Conservation (phyloP, 1,139 yeast genomes). For the Magnusiomyces ingens region DNA sequence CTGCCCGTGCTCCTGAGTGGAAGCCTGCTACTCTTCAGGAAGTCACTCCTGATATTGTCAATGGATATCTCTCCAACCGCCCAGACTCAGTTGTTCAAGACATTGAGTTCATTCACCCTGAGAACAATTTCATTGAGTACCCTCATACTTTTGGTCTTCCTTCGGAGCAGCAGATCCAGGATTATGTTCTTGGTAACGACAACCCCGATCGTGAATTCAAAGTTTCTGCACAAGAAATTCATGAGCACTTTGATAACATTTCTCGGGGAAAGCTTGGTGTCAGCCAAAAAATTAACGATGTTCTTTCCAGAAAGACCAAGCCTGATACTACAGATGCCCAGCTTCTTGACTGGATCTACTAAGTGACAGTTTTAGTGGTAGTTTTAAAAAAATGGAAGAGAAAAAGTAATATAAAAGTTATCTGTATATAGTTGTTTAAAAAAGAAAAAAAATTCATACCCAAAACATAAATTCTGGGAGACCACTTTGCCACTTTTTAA, state of each 20-base stretch:
- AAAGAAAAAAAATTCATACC: neutral
- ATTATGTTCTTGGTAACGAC: conserved; percentile 59
- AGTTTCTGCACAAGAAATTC: conserved; percentile 59
- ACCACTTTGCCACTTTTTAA: neutral
- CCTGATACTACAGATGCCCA: conserved; percentile 4
- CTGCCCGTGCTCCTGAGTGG: conserved; percentile 52
- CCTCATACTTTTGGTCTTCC: conserved; percentile 84
- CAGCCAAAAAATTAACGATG: neutral
- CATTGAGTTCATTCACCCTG: conserved; percentile 39
- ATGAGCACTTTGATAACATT: conserved; percentile 49
- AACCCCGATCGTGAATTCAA: conserved; percentile 55
- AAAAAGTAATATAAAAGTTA: neutral
- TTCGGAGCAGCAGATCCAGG: conserved; percentile 49
- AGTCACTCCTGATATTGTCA: conserved; percentile 20
- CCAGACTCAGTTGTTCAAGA: conserved; percentile 23
- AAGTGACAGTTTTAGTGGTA: neutral
- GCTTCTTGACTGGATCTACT: conserved; percentile 6
- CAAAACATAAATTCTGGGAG: too few relatives aligned
- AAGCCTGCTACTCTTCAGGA: conserved; percentile 33
- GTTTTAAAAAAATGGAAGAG: neutral
- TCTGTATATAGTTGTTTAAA: neutral
- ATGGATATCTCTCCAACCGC: conserved; percentile 17
- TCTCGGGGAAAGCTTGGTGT: conserved; percentile 29
- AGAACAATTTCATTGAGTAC: conserved; percentile 52
- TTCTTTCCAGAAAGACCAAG: conserved; percentile 3